Evolutionary conservation across 805 yeast species (phyloP), one percentile per base, ranked within the genome.

Genomic region (Kazachstania africana): DNA sequence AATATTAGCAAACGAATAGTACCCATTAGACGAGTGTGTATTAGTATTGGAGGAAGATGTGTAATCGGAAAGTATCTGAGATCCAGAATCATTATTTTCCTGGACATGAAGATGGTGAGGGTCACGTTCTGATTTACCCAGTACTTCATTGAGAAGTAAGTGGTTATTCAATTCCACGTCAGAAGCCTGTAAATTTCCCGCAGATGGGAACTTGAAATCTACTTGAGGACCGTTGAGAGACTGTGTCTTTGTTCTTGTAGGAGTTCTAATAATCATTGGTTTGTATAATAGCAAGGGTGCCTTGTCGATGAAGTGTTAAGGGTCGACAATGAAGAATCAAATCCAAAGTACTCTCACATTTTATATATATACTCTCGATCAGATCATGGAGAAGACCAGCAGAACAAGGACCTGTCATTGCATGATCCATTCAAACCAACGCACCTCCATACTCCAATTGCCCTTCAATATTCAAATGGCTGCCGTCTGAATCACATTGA

Each of bases 151-250:
- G 16, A 55, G 34, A 20, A 53, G 21, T 31, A 44, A 47, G 34
- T 52, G 57, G 27, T 53, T 53, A 28, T 43, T 50, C 39, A 48
- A 27, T 14, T 43, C 47, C 16, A 36, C 36, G 22, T 45, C 50
- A 15, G 48, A 42, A 14, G 28, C 15, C 15, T 39, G 45, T 24
- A 41, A 28, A 25, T 39, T 42, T 29, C 54, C 61, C 3, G 38
- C 39, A 5, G 55, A 48, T 12, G 67, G 67, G 32, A 61, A 62
- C 32, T 52, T 50, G 40, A 62, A 62, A 12, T 42, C 55, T 54
- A 57, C 49, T 37, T 62, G 66, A 2, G 56, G 43, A 4, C 67
- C 67, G 16, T 50, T 52, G 33, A 59, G 61, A 0, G 66, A 60
- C 6, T 47, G 38, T 1, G 65, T 53, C 40, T 57, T 61, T 18